Base-by-base conservation (phyloP, 2,329 filamentous ascomycete species). In the Hymenoscyphus linearis region DNA sequence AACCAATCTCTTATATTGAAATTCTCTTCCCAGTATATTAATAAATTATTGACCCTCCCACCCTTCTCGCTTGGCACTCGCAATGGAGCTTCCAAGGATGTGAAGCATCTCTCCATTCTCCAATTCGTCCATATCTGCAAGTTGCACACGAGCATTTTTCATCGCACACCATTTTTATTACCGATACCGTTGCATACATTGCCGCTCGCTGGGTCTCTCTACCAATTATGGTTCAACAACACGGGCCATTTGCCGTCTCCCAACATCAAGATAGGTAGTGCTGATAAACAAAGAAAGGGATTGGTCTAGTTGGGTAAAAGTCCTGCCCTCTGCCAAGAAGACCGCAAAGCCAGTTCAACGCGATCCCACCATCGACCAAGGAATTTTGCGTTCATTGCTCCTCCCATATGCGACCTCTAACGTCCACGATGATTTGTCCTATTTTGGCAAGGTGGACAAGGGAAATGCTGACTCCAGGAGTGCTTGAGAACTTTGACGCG, bases 401-500 rank as follows among this genome's bases (percentile, higher is more conserved):
- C 26, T 22, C 37, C 55, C 27, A 16, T 13, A 7, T 25, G 4
- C 10, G 9, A 26, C 58, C 18, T n/a, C 31, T 52, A 57, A n/a
- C 37, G 25, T 35, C 40, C 31, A 22, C 25, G 26, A 47, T 22
- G 25, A 37, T n/a, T 34, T 27, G 27, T 9, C 26, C 55, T 47
- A 52, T 66, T 70, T 9, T 68, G 57, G 35, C 83, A 86, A 26
- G 73, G 66, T 59, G 82, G 75, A 70, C 86, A 88, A 16, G 79
- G 74, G 13, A 81, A 77, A 4, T 73, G 74, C 69, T 86, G 84
- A 34, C 79, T 77, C 78, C 82, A 84, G 70, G 83, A 83, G 64
- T 84, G 77, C 26, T 84, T 81, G 62, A 89, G 79, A 44, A 83
- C 83, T 76, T 88, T 87, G 60, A 90, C 83, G 12, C 85, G 80